These are phyloP conservation scores for Xerocomellus chrysenteron DNA, from an alignment of 768 basidiomycete species.

Conservation along the genomic window DNA sequence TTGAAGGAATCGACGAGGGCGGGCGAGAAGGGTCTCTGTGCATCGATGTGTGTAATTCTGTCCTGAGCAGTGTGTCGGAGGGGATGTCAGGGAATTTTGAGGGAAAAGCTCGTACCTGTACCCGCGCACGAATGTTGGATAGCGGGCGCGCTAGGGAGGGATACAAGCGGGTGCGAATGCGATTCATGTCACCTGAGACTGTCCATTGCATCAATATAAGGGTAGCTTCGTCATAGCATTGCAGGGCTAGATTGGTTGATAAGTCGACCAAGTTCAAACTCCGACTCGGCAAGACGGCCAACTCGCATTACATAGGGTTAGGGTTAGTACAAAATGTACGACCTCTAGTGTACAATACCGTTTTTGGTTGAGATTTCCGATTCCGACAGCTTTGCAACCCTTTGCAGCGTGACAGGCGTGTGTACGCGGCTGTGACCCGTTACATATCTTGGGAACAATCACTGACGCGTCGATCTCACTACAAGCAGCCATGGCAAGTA, in stretches of 20 bases:
- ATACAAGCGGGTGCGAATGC: slow-evolving; percentile 1
- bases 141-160: slow-evolving; percentile 10
- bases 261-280: no score
- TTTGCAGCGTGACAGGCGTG: background rate
- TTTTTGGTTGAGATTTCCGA: no score
- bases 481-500: slow-evolving; percentile 24
- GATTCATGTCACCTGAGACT: slow-evolving; percentile 3
- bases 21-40: slow-evolving; percentile 45
- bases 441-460: slow-evolving; percentile 7
- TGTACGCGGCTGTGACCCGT: slow-evolving; percentile 10
- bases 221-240: no score
- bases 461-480: slow-evolving; percentile 24
- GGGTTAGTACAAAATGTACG: no score
- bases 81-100: background rate
- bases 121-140: slow-evolving; percentile 14
- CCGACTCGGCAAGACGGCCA: no score
- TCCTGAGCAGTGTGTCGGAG: slow-evolving; percentile 37
- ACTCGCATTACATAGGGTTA: no score
- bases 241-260: no score
- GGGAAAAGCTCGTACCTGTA: slow-evolving; percentile 16
- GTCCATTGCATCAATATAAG: no score
- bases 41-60: slow-evolving; percentile 56
- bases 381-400: no score
- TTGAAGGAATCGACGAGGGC: slow-evolving; percentile 64
- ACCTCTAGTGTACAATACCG: no score